A percentile compares a stretch with the other conserved stretches of the same genome.
Conservation (phyloP, 2,329 filamentous ascomycete genomes). For the Corynespora cassiicola region DNA sequence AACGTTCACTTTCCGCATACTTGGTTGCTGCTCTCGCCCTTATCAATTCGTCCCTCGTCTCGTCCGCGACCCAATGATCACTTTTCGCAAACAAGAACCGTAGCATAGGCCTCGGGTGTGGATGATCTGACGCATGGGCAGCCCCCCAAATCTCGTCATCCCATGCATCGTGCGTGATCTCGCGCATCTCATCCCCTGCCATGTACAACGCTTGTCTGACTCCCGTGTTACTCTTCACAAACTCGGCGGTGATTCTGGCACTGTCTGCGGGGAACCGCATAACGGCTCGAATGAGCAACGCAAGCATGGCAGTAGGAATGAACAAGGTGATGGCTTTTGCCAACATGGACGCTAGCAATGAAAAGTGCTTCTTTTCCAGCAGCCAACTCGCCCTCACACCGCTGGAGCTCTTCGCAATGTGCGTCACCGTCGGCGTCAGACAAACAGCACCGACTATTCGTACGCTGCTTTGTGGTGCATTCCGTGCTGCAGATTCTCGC, state of each 20-base stretch:
- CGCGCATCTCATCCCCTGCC: conserved; percentile 63
- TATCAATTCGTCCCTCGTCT: conserved; percentile 63
- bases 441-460: conserved; percentile 44
- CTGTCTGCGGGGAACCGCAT: conserved; percentile 53
- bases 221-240: conserved; percentile 56
- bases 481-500: conserved; percentile 29
- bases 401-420: conserved; percentile 52
- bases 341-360: conserved; percentile 40
- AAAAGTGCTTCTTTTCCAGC: conserved; percentile 17
- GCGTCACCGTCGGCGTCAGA: conserved; percentile 56
- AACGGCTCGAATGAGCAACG: conserved; percentile 48
- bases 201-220: conserved; percentile 65
- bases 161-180: conserved; percentile 64
- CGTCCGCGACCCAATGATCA: conserved; percentile 68
- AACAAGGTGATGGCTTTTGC: conserved; percentile 51
- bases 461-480: conserved; percentile 25
- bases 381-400: conserved; percentile 44
- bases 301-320: conserved; percentile 49
- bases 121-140: conserved; percentile 28
- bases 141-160: conserved; percentile 66
- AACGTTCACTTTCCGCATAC: conserved; percentile 15
- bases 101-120: conserved; percentile 52
- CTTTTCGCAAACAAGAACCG: conserved; percentile 66
- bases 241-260: conserved; percentile 56
- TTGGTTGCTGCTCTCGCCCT: conserved; percentile 50